Conservation (phyloP, 2,329 filamentous ascomycete species). For the Penicillium thymicola region DNA sequence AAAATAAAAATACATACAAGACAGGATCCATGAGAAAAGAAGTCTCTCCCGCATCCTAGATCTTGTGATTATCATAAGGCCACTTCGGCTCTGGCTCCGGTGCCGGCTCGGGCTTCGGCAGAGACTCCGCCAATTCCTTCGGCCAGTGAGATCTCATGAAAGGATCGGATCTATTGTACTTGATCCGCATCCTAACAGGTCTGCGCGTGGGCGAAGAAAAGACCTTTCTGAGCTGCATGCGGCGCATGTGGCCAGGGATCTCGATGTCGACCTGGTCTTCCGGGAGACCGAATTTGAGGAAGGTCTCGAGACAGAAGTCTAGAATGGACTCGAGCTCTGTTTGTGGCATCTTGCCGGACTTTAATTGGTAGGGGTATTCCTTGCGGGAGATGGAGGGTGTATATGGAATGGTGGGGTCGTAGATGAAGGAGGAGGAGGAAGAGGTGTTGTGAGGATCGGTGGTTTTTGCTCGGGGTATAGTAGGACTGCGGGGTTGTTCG, state of each 20-base stretch:
- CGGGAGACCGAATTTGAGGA: conserved; percentile 27
- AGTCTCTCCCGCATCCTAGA: not conserved
- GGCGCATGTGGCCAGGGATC: conserved; percentile 29
- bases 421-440: not conserved
- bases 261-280: conserved; percentile 35
- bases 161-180: conserved; percentile 10
- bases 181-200: conserved; percentile 4
- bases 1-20: conserved; percentile 4
- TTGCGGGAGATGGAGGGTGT: conserved; percentile 7
- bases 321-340: conserved; percentile 24
- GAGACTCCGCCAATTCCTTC: not conserved
- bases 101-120: not conserved
- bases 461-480: not conserved
- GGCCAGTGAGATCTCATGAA: conserved; percentile 16
- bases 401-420: conserved; percentile 3
- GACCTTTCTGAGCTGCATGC: conserved; percentile 18
- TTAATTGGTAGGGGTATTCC: conserved; percentile 5
- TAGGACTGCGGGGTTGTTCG: not conserved
- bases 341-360: conserved; percentile 14
- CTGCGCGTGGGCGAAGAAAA: conserved; percentile 6
- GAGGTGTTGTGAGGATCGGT: not conserved
- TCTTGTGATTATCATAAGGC: not conserved
- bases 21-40: not conserved
- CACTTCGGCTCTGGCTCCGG: not conserved
- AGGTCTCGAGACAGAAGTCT: conserved; percentile 35